Conservation (phyloP, 2,329 filamentous ascomycete genomes). For the Hypocrella siamensis region DNA sequence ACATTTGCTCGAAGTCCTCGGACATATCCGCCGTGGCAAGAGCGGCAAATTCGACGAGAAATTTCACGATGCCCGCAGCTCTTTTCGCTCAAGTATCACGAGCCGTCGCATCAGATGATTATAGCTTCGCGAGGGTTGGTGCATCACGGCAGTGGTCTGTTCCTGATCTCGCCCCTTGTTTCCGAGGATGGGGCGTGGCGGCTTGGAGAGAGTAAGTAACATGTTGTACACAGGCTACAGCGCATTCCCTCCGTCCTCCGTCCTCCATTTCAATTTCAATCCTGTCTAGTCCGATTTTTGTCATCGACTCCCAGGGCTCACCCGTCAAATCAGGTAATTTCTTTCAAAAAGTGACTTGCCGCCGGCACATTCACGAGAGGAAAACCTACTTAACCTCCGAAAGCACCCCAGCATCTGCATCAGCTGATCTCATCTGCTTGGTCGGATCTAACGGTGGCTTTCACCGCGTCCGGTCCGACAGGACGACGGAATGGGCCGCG, state of each 20-base stretch:
- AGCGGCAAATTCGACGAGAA: conserved; percentile 14
- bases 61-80: conserved; percentile 22
- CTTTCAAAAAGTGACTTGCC: no score
- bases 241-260: neutral
- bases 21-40: no score
- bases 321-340: no score
- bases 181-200: conserved; percentile 18
- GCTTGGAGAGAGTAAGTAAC: conserved; percentile 17
- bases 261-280: neutral
- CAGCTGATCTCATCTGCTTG: conserved; percentile 25
- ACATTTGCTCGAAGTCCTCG: no score
- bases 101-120: conserved; percentile 23
- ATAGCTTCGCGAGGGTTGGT: conserved; percentile 22
- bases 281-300: conserved; percentile 14
- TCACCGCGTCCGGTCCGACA: conserved; percentile 17
- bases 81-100: conserved; percentile 32
- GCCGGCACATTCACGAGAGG: conserved; percentile 21
- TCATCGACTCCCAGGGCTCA: conserved; percentile 14
- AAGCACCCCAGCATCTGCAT: conserved; percentile 24
- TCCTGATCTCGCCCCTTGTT: conserved; percentile 20
- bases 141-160: conserved; percentile 16
- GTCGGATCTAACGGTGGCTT: conserved; percentile 34
- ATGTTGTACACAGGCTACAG: neutral
- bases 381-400: no score
- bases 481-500: conserved; percentile 18